Conservation (phyloP, 192 early-diverging fungal genomes). For the Chytriomyces sp. region DNA sequence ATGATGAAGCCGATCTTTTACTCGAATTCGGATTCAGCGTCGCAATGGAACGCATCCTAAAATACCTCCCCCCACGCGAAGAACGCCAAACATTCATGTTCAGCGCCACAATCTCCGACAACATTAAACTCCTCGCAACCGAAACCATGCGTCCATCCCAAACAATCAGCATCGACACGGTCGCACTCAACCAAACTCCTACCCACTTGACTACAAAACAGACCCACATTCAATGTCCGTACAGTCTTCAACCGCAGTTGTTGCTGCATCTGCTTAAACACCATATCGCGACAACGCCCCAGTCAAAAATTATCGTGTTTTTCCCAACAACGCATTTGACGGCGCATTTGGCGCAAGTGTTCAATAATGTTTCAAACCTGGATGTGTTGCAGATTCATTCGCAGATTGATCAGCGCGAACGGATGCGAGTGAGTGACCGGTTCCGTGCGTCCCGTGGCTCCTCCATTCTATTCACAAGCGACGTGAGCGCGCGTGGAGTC, state of each 20-base stretch:
- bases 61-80: conserved; percentile 66
- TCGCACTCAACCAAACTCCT: conserved; percentile 47
- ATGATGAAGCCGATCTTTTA: conserved; percentile 96
- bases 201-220: conserved; percentile 76
- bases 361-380: conserved; percentile 44
- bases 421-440: conserved; percentile 70
- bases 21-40: conserved; percentile 60
- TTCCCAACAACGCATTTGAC: conserved; percentile 79
- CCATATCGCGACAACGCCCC: conserved; percentile 61
- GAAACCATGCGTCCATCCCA: conserved; percentile 88
- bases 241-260: conserved; percentile 62
- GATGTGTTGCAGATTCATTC: conserved; percentile 76
- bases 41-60: neutral
- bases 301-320: conserved; percentile 85
- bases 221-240: conserved; percentile 69
- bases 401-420: conserved; percentile 72
- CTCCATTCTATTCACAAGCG: conserved; percentile 86
- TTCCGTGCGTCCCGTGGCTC: conserved; percentile 70
- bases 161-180: conserved; percentile 83
- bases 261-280: conserved; percentile 73
- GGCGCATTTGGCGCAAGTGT: conserved; percentile 63
- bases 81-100: conserved; percentile 90
- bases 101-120: conserved; percentile 83
- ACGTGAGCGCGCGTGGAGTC: conserved; percentile 96
- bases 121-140: conserved; percentile 84